phyloP scores from a whole-genome alignment of 2,329 filamentous ascomycete genomes.

The Drechslerella coelobrocha region DNA sequence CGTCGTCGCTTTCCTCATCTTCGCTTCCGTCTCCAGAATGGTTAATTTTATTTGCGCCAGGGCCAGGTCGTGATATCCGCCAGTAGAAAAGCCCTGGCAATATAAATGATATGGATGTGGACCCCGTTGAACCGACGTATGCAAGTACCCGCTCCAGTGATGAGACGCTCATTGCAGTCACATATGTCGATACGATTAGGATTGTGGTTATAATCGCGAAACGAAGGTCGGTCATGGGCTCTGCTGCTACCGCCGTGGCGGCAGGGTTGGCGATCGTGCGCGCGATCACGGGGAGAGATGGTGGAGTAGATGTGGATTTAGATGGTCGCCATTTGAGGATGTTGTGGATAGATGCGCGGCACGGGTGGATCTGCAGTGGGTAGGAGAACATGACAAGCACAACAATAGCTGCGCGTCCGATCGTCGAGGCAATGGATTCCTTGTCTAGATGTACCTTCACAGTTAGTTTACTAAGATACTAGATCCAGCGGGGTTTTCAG shows the following conservation, averaged over 20 bases:
- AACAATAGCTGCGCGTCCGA: conserved; percentile 93
- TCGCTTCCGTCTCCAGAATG: conserved; percentile 78
- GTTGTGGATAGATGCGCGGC: conserved; percentile 90
- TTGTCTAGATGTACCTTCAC: conserved; percentile 62
- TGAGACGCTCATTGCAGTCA: conserved; percentile 86
- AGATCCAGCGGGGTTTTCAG: neutral
- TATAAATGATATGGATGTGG: conserved; percentile 95
- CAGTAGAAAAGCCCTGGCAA: conserved; percentile 97
- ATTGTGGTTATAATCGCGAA: conserved; percentile 88
- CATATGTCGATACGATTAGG: conserved; percentile 83
- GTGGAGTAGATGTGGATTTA: conserved; percentile 52
- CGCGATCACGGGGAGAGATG: conserved; percentile 52
- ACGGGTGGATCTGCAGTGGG: conserved; percentile 92
- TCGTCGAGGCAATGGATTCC: conserved; percentile 80
- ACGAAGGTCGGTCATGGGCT: conserved; percentile 80
- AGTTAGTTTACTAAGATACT: conserved; percentile 14
- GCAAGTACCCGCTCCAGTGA: conserved; percentile 89
- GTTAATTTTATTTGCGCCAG: conserved; percentile 83
- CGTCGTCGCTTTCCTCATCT: conserved; percentile 64
- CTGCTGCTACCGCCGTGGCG: conserved; percentile 55
- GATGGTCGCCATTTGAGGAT: conserved; percentile 87
- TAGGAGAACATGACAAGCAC: conserved; percentile 96
- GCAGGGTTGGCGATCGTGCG: conserved; percentile 57
- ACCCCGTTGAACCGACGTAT: conserved; percentile 93
- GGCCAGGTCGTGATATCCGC: conserved; percentile 92